Evolutionary conservation across 1,139 yeast genomes (phyloP).

Genomic region (Pichia sp.): DNA sequence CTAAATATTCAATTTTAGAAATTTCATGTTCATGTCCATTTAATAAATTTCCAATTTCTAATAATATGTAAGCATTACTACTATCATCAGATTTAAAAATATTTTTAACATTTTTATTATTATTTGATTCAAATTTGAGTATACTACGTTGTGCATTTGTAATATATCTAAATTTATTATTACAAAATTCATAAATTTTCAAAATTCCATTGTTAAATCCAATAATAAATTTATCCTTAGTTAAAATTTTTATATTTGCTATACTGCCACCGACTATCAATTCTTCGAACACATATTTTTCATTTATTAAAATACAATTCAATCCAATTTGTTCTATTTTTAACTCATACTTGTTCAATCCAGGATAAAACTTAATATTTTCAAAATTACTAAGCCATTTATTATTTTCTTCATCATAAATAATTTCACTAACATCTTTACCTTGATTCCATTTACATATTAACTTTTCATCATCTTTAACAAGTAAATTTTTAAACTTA

Average conservation of each 20-base stretch:
- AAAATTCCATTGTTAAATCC: constrained; percentile 26
- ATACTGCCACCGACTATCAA: constrained; percentile 27
- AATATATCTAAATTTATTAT: constrained; percentile 11
- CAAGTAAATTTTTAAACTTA: constrained; percentile 28
- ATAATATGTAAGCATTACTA: constrained; percentile 26
- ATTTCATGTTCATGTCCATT: constrained; percentile 45
- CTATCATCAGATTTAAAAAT: background rate
- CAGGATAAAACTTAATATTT: constrained; percentile 30
- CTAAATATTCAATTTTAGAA: constrained; percentile 37
- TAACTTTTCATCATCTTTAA: background rate
- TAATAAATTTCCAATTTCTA: constrained; percentile 41
- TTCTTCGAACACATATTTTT: constrained; percentile 35
- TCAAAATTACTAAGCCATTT: constrained; percentile 44
- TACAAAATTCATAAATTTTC: constrained; percentile 16
- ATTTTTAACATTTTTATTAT: background rate
- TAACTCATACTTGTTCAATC: constrained; percentile 33
- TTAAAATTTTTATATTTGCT: constrained; percentile 19
- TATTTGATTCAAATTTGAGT: constrained; percentile 3
- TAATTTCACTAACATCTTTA: constrained; percentile 26
- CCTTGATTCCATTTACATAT: background rate
- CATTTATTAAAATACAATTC: constrained; percentile 38
- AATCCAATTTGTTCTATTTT: constrained; percentile 27
- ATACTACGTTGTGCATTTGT: constrained; percentile 16
- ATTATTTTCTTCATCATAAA: constrained; percentile 28
- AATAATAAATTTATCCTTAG: constrained; percentile 17